Percentiles rank a stretch among this genome's conserved stretches.
Conservation (phyloP, 176 grass and related monocot species). For the Pontederia paniculata region DNA sequence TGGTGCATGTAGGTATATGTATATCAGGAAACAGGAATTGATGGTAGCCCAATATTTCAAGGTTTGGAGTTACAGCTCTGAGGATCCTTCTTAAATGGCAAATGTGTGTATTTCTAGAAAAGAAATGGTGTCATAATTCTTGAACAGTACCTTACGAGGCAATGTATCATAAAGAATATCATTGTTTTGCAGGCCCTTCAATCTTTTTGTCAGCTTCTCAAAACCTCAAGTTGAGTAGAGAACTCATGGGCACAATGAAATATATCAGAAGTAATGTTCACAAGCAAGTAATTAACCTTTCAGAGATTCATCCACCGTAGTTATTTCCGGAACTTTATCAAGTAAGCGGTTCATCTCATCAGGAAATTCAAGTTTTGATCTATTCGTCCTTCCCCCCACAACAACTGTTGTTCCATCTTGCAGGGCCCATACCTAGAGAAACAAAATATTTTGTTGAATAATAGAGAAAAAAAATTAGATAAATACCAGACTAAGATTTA, state of each 20-base stretch:
- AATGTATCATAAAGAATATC: too few species aligned
- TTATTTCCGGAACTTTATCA: slow-evolving; percentile 71
- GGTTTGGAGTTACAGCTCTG: too few species aligned
- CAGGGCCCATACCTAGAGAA: slow-evolving; percentile 85
- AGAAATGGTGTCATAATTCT: too few species aligned
- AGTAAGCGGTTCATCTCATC: slow-evolving; percentile 75
- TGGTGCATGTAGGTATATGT: too few species aligned
- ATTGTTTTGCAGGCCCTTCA: too few species aligned
- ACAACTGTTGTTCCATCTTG: slow-evolving; percentile 85
- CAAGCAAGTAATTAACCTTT: slow-evolving; percentile 15
- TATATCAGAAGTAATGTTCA: not conserved
- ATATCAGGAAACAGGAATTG: too few species aligned
- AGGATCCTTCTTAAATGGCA: too few species aligned
- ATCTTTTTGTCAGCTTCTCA: not conserved
- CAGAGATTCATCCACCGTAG: slow-evolving; percentile 21
- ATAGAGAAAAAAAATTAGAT: not conserved
- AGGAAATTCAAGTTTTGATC: slow-evolving; percentile 80
- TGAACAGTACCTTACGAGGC: too few species aligned
- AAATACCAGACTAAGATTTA: not conserved
- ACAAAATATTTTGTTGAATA: not conserved
- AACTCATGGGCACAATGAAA: not conserved
- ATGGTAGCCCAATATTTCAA: too few species aligned
- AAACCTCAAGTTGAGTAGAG: not conserved
- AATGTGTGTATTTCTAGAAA: too few species aligned
- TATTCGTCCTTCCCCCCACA: slow-evolving; percentile 70